Evolutionary conservation across 306 rosid species (phyloP).

Genomic region (Mimosa bimucronata): DNA sequence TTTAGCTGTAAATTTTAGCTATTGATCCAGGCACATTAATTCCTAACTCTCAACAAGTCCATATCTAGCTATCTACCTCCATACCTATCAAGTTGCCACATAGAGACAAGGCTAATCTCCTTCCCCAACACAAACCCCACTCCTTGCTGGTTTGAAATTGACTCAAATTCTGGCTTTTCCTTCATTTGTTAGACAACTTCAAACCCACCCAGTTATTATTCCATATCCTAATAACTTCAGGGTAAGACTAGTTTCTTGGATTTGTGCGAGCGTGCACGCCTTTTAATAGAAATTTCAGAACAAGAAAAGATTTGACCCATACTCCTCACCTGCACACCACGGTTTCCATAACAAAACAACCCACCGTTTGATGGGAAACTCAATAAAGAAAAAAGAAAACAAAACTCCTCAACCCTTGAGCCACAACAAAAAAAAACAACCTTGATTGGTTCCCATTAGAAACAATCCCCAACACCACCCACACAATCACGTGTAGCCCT

Average conservation of each 20-base stretch:
- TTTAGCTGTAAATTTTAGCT: constrained; percentile 17
- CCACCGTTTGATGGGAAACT: constrained; percentile 21
- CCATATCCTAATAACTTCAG: neutral
- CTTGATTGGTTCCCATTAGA: constrained; percentile 15
- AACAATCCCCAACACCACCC: constrained; percentile 25
- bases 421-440: constrained; percentile 21
- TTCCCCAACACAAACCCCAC: constrained; percentile 44
- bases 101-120: constrained; percentile 43
- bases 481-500: constrained; percentile 39
- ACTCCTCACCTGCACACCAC: constrained; percentile 29
- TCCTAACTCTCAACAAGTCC: constrained; percentile 48
- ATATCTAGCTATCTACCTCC: constrained; percentile 53
- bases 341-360: constrained; percentile 11
- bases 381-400: too few relatives aligned
- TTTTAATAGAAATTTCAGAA: constrained; percentile 26
- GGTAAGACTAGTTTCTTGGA: neutral
- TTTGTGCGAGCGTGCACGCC: neutral
- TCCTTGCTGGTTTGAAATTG: constrained; percentile 48
- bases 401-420: constrained; percentile 8
- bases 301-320: constrained; percentile 37
- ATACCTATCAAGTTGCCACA: constrained; percentile 48
- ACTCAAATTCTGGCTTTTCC: constrained; percentile 38
- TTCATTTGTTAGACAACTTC: constrained; percentile 10
- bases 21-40: constrained; percentile 36
- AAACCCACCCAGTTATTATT: constrained; percentile 19